Evolutionary conservation across 805 yeast genomes (phyloP).

Genomic region (Metschnikowia hibisci): DNA sequence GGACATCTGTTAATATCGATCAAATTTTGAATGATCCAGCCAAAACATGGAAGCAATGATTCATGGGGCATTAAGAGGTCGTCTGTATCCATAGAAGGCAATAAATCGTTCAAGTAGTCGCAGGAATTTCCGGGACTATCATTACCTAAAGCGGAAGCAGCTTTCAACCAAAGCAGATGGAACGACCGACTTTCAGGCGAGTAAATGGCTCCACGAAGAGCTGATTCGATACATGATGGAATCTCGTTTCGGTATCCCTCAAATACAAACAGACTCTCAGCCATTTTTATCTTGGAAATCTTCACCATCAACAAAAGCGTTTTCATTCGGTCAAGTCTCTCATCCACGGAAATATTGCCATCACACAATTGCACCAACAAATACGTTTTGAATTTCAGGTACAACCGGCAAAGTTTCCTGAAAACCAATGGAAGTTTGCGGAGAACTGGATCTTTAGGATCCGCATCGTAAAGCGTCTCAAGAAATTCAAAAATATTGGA

Average conservation of each 20-base stretch:
- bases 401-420: slow-evolving; percentile 60
- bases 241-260: slow-evolving; percentile 38
- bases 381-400: slow-evolving; percentile 61
- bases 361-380: slow-evolving; percentile 65
- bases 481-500: slow-evolving; percentile 72
- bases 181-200: slow-evolving; percentile 77
- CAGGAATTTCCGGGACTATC: slow-evolving; percentile 8
- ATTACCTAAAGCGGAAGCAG: slow-evolving; percentile 35
- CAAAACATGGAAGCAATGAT: slow-evolving; percentile 77
- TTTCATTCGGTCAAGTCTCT: slow-evolving; percentile 65
- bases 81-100: slow-evolving; percentile 27
- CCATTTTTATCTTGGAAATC: slow-evolving; percentile 65
- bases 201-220: slow-evolving; percentile 66
- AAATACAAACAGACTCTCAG: slow-evolving; percentile 36
- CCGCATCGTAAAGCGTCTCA: slow-evolving; percentile 50
- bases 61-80: slow-evolving; percentile 34
- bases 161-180: slow-evolving; percentile 64
- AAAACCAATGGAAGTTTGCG: slow-evolving; percentile 65
- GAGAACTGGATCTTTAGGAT: slow-evolving; percentile 33
- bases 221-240: slow-evolving; percentile 84
- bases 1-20: slow-evolving; percentile 64
- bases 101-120: slow-evolving; percentile 29
- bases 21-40: slow-evolving; percentile 83
- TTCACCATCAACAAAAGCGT: slow-evolving; percentile 63
- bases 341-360: slow-evolving; percentile 49